Evolutionary conservation across 208 protist species (phyloP), one percentile per base, ranked within the genome.

Genomic region (Leishmania arabica): DNA sequence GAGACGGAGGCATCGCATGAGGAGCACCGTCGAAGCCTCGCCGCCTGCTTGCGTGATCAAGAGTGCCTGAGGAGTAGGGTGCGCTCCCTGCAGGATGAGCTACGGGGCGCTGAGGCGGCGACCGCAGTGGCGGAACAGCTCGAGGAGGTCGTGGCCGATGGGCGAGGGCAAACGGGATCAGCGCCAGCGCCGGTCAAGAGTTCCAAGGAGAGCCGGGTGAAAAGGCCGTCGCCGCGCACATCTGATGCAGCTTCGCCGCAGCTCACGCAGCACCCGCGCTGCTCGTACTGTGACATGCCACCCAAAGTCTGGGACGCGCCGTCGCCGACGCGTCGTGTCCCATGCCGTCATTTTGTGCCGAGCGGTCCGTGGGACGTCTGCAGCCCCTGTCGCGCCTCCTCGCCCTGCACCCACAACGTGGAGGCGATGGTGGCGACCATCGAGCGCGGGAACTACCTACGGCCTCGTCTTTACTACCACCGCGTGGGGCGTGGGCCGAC

Each of bases 371-470:
- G 75, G 69, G 82, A 86, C 37, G 37, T 47, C 49, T 45, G 77
- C 75, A 66, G 80, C 66, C 62, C 77, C 49, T 66, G 45, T 45
- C 77, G 70, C 17, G 81, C 86, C 24, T 64, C 80, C n/a, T 84
- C 82, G 17, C 82, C 82, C 17, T 54, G 54, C 31, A 80, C 90
- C 19, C 94, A 97, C 64, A 84, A 97, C 86, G 84, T 93, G 1
- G 80, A 84, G 19, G 86, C 91, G n/a, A 85, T 97, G 64, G 78
- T 96, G 42, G 91, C 91, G 7, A 94, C 89, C 13, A 84, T 95
- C n/a, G 81, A 93, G 83, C 85, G 94, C n/a, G 81, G 82, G 21
- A 97, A 96, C 81, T 90, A 87, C 79, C 79, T 93, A 51, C 88
- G 88, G 47, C 94, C 94, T 40, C 88, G 92, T 7, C 78, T 84